Evolutionary conservation across 139 green algal species (phyloP), one percentile per base, ranked within the genome.

Genomic region (Spirogloea muscicola): DNA sequence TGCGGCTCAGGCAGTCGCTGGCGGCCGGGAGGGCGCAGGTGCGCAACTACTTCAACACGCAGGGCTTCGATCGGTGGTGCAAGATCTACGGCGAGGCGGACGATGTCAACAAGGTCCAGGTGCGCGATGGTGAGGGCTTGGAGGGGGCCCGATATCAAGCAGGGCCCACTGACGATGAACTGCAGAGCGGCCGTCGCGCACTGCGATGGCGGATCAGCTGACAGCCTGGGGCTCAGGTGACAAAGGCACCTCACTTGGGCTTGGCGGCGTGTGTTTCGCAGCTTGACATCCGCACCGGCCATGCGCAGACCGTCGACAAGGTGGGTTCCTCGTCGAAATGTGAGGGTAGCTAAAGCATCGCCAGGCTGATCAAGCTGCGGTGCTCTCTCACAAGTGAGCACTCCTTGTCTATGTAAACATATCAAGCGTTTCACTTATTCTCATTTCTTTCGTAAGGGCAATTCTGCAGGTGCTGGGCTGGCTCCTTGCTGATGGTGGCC

Each of bases 31-130:
- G 51, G 51, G 9, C 13, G 59, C 68, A 82, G 82, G 89, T 95
- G 2, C 89, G 89, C 69, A 92, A 89, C 18, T 99, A 99, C 86
- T 99, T 99, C 85, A 91, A 99, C 85, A 94, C 81, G 2, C 61
- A 81, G 1, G 94, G 94, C 5, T 98, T 94, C 70, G 87, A 97
- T 66, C 84, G 94, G 7, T 99, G 94, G 94, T 87, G 90, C 70
- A 96, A 96, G 79, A 99, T 99, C 68, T 99, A 99, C 74, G 95
- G 93, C 52, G 90, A 95, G 74, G 97, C 93, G 7, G 94, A 97
- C 67, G 95, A 99, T 31, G 94, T 99, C 59, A 99, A 97, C 90
- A 97, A 94, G 81, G 93, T 92, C 38, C 21, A 78, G 62, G 49
- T 61, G 27, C 34, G 75, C n/a, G 73, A n/a, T 71, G 9, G 25